Base-by-base conservation (phyloP, 495 filamentous ascomycete genomes). In the Durotheca rogersii region DNA sequence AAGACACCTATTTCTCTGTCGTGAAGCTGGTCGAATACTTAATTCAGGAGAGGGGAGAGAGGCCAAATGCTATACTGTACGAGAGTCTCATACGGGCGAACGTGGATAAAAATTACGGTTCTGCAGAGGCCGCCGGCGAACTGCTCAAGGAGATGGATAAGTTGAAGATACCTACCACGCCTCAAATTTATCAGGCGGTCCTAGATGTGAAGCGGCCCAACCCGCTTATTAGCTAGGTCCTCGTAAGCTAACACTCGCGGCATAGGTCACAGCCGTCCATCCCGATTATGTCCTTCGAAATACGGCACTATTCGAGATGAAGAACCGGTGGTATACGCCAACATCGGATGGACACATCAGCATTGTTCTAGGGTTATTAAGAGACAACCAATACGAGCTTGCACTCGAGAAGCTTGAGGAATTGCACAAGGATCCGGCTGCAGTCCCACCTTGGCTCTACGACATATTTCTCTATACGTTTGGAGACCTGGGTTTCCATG, bases 341-440 rank as follows among this genome's bases (percentile, higher is more conserved):
- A 82, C 76, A 5, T 73, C 74, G 6, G 74, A 81, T 15, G 89
- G 83, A 11, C 82, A 77, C 70, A 76, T 83, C 61, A 79, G 80
- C 63, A 76, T 95, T 25, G 79, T 85, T 3, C 70, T 84, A 23
- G 90, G 90, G 0, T 66, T 93, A 19, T 69, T 96, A 27, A 76
- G 88, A 38, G 90, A 95, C 56, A 79, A 82, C 7, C 85, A 92
- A 54, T 81, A 87, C 42, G 93, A 98, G 66, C 68, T 88, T 59
- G 91, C 89, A 1, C 64, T 95, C 37, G 82, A 90, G 20, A 80
- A 82, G 50, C 62, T 95, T 33, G 82, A 86, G 12, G 64, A 76
- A 19, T 83, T 94, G 78, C 70, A 81, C 34, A 69, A 68, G 30
- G 73, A 81, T 29, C 75, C 77, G 1, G 74, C 81, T 4, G 36